These are phyloP conservation scores for Kuraishia ogatae DNA, from an alignment of 805 yeast species.

Conservation along the genomic window DNA sequence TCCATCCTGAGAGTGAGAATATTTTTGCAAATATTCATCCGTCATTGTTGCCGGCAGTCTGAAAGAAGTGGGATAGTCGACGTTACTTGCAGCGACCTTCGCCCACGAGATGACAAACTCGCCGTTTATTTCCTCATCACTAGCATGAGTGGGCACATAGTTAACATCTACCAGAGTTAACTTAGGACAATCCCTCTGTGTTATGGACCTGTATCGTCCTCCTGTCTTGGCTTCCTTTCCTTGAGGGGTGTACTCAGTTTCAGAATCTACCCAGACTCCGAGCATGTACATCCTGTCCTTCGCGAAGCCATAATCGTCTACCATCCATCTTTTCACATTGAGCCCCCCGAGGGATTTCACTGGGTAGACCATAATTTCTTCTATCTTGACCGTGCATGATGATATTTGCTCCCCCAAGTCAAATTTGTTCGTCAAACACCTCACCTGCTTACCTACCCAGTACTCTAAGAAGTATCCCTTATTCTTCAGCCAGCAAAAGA, in stretches of 20 bases:
- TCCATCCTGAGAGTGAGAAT: not conserved
- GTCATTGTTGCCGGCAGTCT: conserved; percentile 12
- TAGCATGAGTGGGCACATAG: not conserved
- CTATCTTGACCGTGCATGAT: not conserved
- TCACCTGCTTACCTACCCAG: not conserved
- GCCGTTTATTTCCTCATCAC: not conserved
- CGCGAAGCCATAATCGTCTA: conserved; percentile 14
- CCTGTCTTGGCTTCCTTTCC: conserved; percentile 9
- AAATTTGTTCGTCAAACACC: not conserved
- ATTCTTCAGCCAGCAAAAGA: not conserved
- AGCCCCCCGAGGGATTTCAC: conserved; percentile 16
- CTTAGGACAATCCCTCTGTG: conserved; percentile 14
- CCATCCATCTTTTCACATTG: conserved; percentile 10
- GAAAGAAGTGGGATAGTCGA: conserved; percentile 1
- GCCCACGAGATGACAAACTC: conserved; percentile 14
- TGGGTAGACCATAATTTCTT: conserved; percentile 11
- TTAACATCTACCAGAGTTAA: conserved; percentile 9
- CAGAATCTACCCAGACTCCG: not conserved
- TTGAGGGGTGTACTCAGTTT: not conserved
- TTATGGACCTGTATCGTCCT: conserved; percentile 8
- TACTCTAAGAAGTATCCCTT: not conserved
- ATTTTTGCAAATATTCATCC: conserved; percentile 2
- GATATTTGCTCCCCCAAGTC: not conserved
- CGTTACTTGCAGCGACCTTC: not conserved
- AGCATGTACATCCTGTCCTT: conserved; percentile 20